Evolutionary conservation across 192 early-diverging fungal genomes (phyloP), one percentile per base, ranked within the genome.

Genomic region (Coemansia sp.): DNA sequence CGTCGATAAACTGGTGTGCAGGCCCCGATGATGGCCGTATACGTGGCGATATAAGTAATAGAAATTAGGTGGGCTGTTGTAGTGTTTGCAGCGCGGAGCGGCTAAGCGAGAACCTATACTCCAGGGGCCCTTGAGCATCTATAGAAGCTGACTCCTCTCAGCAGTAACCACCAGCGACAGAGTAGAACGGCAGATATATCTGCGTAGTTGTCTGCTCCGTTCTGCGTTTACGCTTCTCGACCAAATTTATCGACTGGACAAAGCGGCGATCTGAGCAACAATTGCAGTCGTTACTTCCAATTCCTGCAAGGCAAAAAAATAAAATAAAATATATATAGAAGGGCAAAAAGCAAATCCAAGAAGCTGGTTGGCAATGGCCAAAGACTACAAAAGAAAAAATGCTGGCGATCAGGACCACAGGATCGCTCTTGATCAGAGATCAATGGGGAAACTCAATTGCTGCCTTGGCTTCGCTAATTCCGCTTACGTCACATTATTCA

Each of bases 1-100:
- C 46, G 60, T 6, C 62, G 66, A 30, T 7, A 35, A 10, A 37
- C 72, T 75, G 11, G 72, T 70, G 43, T 77, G 80, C 33, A 83
- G 21, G 30, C 49, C 17, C 49, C 62, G 50, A 63, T 3, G 40
- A 30, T 32, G 38, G 23, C 21, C 19, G 26, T 33, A 44, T 8
- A 33, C 32, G 53, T 26, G 50, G 13, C 30, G 47, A 40, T 55
- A 35, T 55, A 42, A 55, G 10, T 47, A 64, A 32, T 49, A 49
- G 17, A 8, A 23, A 10, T 10, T 38, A 39, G 55, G 10, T 2
- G 28, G 26, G 38, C 39, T 44, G 16, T 17, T 37, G 33, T 30
- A 46, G 44, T 49, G 26, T 6, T 37, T 37, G 23, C 26, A 58
- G 46, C 28, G 53, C 26, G 33, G 55, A 11, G 50, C 17, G 28